Evolutionary conservation across 805 yeast species (phyloP).

Genomic region (Metschnikowia dekortorum): DNA sequence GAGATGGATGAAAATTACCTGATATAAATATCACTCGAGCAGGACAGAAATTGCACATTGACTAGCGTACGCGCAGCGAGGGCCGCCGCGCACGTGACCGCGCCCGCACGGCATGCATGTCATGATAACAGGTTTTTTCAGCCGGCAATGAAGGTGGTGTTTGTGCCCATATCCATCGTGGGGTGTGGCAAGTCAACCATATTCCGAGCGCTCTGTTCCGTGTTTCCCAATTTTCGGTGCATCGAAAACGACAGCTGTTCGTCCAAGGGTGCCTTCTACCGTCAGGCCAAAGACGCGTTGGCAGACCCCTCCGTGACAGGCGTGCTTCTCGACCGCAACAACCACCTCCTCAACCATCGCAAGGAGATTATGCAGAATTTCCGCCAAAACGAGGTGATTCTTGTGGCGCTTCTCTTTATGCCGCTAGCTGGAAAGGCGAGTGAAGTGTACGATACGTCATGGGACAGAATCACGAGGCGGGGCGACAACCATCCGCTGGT

Average conservation of each 20-base stretch:
- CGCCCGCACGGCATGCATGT: not conserved
- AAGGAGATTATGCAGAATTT: constrained; percentile 56
- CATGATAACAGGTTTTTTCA: too few species aligned
- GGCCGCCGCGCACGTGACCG: not conserved
- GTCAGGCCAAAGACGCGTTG: constrained; percentile 35
- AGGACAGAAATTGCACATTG: too few species aligned
- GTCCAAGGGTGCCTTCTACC: constrained; percentile 47
- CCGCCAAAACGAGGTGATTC: constrained; percentile 39
- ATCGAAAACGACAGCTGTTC: constrained; percentile 75
- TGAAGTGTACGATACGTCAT: constrained; percentile 49
- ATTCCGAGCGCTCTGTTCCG: constrained; percentile 49
- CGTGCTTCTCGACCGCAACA: constrained; percentile 79
- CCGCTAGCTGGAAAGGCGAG: constrained; percentile 26
- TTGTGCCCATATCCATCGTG: constrained; percentile 82
- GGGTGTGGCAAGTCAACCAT: constrained; percentile 96
- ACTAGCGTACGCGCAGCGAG: too few species aligned
- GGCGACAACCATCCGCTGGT: constrained; percentile 91
- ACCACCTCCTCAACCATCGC: constrained; percentile 70
- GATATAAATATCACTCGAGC: too few species aligned
- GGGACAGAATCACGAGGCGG: constrained; percentile 54
- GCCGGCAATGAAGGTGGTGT: constrained; percentile 43
- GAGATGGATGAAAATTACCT: too few species aligned
- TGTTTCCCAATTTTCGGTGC: constrained; percentile 62
- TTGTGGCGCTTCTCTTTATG: constrained; percentile 67
- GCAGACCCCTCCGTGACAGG: constrained; percentile 31